A percentile compares a stretch with the other conserved stretches of the same genome.
These are phyloP conservation scores for Pythium inflatum DNA, from an alignment of 352 stramenopile species.

Conservation along the genomic window DNA sequence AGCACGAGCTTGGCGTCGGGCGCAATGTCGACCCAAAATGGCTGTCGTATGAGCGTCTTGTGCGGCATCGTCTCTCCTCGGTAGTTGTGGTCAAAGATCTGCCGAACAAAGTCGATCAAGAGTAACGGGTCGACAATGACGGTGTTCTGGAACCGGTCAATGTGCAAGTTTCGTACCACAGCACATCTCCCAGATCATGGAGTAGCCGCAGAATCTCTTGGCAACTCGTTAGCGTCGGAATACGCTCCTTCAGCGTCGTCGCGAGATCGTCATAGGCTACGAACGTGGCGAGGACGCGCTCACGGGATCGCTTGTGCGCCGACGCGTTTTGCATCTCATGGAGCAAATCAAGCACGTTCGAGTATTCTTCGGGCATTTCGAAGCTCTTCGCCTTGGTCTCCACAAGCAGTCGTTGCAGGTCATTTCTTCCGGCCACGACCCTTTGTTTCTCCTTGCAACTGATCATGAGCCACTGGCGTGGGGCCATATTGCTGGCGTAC, in stretches of 20 bases:
- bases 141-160: not conserved
- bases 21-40: too few species aligned
- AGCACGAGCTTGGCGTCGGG: too few species aligned
- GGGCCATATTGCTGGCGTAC: too few species aligned
- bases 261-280: too few species aligned
- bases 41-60: too few species aligned
- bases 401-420: not conserved
- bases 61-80: too few species aligned
- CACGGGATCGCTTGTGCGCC: not conserved
- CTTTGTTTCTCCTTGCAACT: too few species aligned
- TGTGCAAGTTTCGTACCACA: conserved; percentile 17
- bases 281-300: not conserved
- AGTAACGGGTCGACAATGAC: conserved; percentile 16
- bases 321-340: not conserved
- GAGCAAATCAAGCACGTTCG: not conserved
- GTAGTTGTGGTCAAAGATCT: conserved; percentile 17
- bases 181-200: conserved; percentile 18
- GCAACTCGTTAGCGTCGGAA: not conserved
- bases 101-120: conserved; percentile 17
- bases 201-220: conserved; percentile 4
- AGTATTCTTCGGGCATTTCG: conserved; percentile 11
- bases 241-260: too few species aligned
- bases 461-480: too few species aligned
- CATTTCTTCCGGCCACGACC: too few species aligned
- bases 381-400: not conserved